A percentile compares a stretch with the other conserved stretches of the same genome.
phyloP scores from a whole-genome alignment of 73 alveolate species.

The Strombidium stylifer region DNA sequence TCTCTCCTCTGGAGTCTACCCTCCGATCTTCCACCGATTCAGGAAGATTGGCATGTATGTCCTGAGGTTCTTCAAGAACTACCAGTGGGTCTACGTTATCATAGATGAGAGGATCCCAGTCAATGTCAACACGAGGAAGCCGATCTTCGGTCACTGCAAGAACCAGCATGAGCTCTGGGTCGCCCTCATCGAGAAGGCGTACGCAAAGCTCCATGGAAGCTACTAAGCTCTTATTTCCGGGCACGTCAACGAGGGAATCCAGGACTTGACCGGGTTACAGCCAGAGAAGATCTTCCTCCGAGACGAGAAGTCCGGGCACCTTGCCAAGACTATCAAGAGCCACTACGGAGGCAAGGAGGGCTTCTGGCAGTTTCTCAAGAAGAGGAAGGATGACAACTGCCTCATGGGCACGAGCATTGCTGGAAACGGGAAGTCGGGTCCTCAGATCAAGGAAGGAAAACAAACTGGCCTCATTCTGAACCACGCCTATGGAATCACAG shows the following conservation, averaged over 20 bases:
- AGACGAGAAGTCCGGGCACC: slow-evolving; percentile 46
- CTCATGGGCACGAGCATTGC: slow-evolving; percentile 86
- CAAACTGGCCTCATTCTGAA: slow-evolving; percentile 91
- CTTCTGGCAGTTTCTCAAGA: slow-evolving; percentile 54
- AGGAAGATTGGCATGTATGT: slow-evolving; percentile 91
- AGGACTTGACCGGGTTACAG: slow-evolving; percentile 95
- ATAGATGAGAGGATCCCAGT: slow-evolving; percentile 94
- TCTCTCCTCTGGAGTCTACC: slow-evolving; percentile 93
- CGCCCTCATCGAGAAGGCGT: slow-evolving; percentile 95
- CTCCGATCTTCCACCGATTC: slow-evolving; percentile 94
- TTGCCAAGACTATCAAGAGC: slow-evolving; percentile 46
- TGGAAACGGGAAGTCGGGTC: slow-evolving; percentile 68
- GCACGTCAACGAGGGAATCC: slow-evolving; percentile 93
- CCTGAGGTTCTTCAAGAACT: slow-evolving; percentile 91
- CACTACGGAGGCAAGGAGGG: slow-evolving; percentile 74
- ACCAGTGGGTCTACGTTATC: slow-evolving; percentile 87
- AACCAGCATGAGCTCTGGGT: slow-evolving; percentile 95
- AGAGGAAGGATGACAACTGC: slow-evolving; percentile 58
- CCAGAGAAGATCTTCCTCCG: slow-evolving; percentile 80
- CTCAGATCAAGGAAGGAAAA: background rate
- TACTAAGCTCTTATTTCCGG: slow-evolving; percentile 94
- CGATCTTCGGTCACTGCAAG: slow-evolving; percentile 87
- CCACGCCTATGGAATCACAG: slow-evolving; percentile 97
- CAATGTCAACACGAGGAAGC: slow-evolving; percentile 52
- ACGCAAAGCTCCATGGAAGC: slow-evolving; percentile 96